Evolutionary conservation across 805 yeast species (phyloP), one percentile per base, ranked within the genome.

Genomic region (Pachysolen tannophilus): DNA sequence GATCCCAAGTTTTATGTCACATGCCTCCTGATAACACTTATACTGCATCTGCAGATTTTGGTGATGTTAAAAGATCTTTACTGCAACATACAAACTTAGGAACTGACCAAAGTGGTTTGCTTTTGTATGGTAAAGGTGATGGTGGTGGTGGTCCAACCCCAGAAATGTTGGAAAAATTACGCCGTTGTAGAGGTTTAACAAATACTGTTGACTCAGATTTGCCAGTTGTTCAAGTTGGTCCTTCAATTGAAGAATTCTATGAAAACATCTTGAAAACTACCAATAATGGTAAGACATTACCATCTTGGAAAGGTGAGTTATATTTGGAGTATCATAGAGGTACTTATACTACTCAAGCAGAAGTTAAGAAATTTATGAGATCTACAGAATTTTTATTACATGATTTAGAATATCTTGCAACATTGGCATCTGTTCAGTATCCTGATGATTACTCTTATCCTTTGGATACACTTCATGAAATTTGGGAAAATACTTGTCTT

Each of bases 91-190:
- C 88, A 61, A 85, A 88, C 49, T 62, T 83, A 44, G 78, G 86
- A 38, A 75, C 78, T 42, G 87, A 79, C 37, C 90, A 83, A 40
- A 76, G 83, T 8, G 90, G 95, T 0, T 63, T 90, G 47, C 61
- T 92, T 51, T 63, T 87, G 28, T 92, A 74, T 48, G 98, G 98
- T 26, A 79, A 82, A 48, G 98, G 98, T 49, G 98, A 90, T 55
- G 98, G 98, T 48, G 98, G 98, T 42, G 98, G 98, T 44, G 98
- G 98, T 6, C 97, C 98, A 30, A 79, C 85, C 4, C 82, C 83
- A 26, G 95, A 84, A 50, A 88, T 87, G 95, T 50, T 90, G 43
- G 97, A 92, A 53, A 88, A 86, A 54, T 67, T 90, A 50, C 76
- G 97, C 52, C 77, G 97, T 47, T 80, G 90, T 54, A 72, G 97